A percentile compares a stretch with the other conserved stretches of the same genome.
phyloP scores from a whole-genome alignment of 192 early-diverging fungal species.

The Gryganskiella cystojenkinii region DNA sequence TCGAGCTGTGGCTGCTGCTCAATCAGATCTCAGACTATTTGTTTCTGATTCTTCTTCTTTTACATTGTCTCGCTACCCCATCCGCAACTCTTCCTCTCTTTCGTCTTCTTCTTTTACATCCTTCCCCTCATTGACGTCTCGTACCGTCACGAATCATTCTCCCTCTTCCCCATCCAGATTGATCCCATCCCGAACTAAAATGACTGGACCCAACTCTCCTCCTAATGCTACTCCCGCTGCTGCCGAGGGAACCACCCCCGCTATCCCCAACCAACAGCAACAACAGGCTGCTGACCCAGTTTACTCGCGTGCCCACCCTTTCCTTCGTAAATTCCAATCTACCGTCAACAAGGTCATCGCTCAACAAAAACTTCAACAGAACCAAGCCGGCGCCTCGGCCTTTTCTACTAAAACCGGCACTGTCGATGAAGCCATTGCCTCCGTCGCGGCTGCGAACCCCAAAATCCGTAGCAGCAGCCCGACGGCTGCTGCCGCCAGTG shows the following conservation, averaged over 20 bases:
- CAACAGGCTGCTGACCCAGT: slow-evolving; percentile 6
- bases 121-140: not conserved
- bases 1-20: no score
- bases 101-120: not conserved
- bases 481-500: slow-evolving; percentile 12
- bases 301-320: slow-evolving; percentile 30
- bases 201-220: slow-evolving; percentile 12
- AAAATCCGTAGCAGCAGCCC: slow-evolving; percentile 21
- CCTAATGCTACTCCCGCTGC: not conserved
- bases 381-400: not conserved
- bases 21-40: slow-evolving; percentile 4
- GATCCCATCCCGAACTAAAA: slow-evolving; percentile 21
- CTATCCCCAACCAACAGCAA: not conserved
- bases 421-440: slow-evolving; percentile 22
- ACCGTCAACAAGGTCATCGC: slow-evolving; percentile 5
- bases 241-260: not conserved
- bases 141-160: no score
- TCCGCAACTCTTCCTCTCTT: not conserved
- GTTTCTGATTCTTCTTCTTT: slow-evolving; percentile 6
- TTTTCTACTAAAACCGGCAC: not conserved
- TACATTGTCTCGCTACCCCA: not conserved
- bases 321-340: slow-evolving; percentile 42
- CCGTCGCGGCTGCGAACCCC: not conserved
- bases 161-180: slow-evolving; percentile 1
- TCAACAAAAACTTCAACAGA: slow-evolving; percentile 4